These are phyloP conservation scores for Parietaria judaica DNA, from an alignment of 306 rosid genomes.

Conservation along the genomic window DNA sequence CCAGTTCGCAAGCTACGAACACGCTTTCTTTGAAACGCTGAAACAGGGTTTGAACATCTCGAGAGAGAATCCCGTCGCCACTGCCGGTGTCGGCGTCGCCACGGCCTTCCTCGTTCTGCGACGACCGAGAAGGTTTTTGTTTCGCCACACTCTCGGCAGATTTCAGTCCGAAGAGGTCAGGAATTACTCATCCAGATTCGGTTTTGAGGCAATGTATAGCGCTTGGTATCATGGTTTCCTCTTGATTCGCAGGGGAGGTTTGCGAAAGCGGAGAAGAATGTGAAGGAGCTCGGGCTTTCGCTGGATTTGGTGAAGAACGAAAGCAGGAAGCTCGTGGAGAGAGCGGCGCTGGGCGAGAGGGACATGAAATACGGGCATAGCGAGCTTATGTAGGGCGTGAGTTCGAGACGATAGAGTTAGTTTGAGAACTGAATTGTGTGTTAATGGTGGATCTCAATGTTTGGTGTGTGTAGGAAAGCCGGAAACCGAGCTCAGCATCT, in stretches of 20 bases:
- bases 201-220: not conserved
- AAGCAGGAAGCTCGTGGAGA: constrained; percentile 72
- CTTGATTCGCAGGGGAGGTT: constrained; percentile 45
- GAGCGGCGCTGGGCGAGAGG: constrained; percentile 73
- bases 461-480: constrained; percentile 40
- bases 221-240: not conserved
- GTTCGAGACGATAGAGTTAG: not conserved
- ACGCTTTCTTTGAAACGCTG: constrained; percentile 45
- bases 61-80: constrained; percentile 52
- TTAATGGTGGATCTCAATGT: constrained; percentile 12
- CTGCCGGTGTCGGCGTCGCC: constrained; percentile 50
- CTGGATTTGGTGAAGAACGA: constrained; percentile 75
- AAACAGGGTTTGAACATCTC: constrained; percentile 54
- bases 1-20: constrained; percentile 47
- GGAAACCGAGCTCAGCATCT: constrained; percentile 63
- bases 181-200: constrained; percentile 11
- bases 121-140: constrained; percentile 87
- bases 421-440: not conserved
- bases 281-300: constrained; percentile 63
- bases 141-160: constrained; percentile 79
- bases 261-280: constrained; percentile 64
- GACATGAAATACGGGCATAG: constrained; percentile 68
- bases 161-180: constrained; percentile 80
- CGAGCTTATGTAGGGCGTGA: constrained; percentile 53
- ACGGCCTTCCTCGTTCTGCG: constrained; percentile 53